Conservation (phyloP, 345 rosid genomes). For the Cardamine resedifolia region DNA sequence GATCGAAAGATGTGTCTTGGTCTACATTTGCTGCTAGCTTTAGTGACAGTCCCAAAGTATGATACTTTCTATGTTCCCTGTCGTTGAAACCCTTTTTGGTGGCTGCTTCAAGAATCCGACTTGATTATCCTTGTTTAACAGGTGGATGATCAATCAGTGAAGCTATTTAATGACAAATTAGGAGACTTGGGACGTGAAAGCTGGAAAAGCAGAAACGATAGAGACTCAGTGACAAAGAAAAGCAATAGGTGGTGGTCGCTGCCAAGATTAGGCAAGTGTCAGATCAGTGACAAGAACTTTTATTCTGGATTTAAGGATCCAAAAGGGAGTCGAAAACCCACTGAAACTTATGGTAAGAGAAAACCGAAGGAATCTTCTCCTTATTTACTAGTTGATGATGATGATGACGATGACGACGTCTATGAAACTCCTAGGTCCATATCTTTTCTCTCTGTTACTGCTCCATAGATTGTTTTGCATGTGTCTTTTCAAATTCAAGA, state of each 20-base stretch:
- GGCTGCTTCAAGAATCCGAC: constrained; percentile 3
- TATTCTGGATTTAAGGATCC: constrained; percentile 31
- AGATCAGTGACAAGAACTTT: constrained; percentile 32
- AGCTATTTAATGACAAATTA: constrained; percentile 36
- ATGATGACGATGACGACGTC: constrained; percentile 8
- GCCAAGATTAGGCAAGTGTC: constrained; percentile 40
- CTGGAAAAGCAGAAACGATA: constrained; percentile 33
- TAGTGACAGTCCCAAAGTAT: constrained; percentile 54
- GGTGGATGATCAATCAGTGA: constrained; percentile 41
- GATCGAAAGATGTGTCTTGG: constrained; percentile 34
- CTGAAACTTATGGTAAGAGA: constrained; percentile 15
- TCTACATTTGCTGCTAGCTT: constrained; percentile 51
- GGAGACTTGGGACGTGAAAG: constrained; percentile 32
- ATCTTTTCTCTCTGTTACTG: neutral
- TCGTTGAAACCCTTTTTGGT: constrained; percentile 4
- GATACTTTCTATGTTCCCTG: constrained; percentile 29
- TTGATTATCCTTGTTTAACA: constrained; percentile 39
- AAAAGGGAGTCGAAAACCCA: constrained; percentile 12
- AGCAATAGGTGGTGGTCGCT: constrained; percentile 39
- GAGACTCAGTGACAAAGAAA: constrained; percentile 32
- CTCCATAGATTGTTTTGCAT: neutral
- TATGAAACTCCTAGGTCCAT: constrained; percentile 27
- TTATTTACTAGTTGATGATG: constrained; percentile 28
- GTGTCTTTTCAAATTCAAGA: neutral
- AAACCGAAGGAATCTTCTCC: constrained; percentile 39